These are phyloP conservation scores for Clarireedia paspali DNA, from an alignment of 2,329 filamentous ascomycete species.

Conservation along the genomic window DNA sequence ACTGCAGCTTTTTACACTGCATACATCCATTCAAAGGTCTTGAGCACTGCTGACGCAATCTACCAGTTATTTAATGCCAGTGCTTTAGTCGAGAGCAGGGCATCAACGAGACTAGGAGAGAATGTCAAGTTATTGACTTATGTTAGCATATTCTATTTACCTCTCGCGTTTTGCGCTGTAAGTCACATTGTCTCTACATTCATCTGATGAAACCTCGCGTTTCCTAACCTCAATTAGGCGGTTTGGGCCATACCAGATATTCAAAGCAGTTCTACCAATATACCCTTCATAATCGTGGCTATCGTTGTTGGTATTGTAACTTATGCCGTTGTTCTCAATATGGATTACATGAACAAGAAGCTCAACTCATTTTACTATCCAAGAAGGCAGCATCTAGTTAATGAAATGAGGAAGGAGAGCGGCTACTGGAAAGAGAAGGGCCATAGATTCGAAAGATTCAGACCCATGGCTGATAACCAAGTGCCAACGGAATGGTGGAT, in stretches of 20 bases:
- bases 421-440: not conserved
- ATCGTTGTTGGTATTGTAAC: slow-evolving; percentile 2
- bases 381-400: not conserved
- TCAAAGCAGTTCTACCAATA: not conserved
- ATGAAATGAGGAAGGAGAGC: slow-evolving; percentile 3
- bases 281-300: slow-evolving; percentile 1
- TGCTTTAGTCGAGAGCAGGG: slow-evolving; percentile 24
- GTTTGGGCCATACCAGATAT: not conserved
- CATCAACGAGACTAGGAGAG: slow-evolving; percentile 26
- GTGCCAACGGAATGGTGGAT: slow-evolving; percentile 12
- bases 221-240: not conserved
- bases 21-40: too few species aligned
- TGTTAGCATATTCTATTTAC: slow-evolving; percentile 34
- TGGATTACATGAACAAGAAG: slow-evolving; percentile 1
- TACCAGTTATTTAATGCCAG: slow-evolving; percentile 23
- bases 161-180: slow-evolving; percentile 27
- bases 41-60: too few species aligned
- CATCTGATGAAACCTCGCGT: not conserved
- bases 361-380: not conserved
- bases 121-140: slow-evolving; percentile 33
- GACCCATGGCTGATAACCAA: not conserved
- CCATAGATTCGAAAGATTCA: not conserved
- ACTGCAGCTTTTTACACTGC: too few species aligned
- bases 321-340: slow-evolving; percentile 6
- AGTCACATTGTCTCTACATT: not conserved